Conservation (phyloP, 129 eudicot species). For the Lactuca sativa region DNA sequence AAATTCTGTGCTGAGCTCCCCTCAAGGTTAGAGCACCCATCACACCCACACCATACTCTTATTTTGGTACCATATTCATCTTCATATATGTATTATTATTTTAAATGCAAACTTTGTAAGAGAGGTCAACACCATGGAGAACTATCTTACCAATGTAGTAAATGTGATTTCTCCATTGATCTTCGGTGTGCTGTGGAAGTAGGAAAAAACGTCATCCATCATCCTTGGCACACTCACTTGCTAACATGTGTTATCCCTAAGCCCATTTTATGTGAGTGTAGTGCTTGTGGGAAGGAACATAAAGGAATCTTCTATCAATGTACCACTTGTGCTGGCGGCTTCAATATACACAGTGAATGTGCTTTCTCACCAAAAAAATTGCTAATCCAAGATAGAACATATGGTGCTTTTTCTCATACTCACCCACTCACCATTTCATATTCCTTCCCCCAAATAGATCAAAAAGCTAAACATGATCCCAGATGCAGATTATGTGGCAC, state of each 20-base stretch:
- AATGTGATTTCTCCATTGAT: not conserved
- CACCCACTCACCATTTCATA: constrained; percentile 3
- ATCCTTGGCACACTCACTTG: constrained; percentile 21
- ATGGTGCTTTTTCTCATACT: constrained; percentile 1
- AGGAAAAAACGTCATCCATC: not conserved
- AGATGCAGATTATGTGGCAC: constrained; percentile 1
- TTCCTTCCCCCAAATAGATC: constrained; percentile 6
- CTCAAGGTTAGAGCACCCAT: not conserved
- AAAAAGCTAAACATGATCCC: not conserved
- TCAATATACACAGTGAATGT: constrained; percentile 19
- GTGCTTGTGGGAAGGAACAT: constrained; percentile 11
- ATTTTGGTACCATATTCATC: too few species aligned
- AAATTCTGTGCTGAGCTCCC: constrained; percentile 6
- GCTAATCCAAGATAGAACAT: not conserved
- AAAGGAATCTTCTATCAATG: constrained; percentile 17
- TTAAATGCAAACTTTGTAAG: not conserved
- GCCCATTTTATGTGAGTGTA: not conserved
- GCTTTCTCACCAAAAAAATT: not conserved
- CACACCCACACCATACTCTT: not conserved
- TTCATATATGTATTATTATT: rapidly evolving
- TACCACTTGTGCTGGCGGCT: not conserved
- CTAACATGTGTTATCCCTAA: not conserved
- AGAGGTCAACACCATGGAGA: not conserved
- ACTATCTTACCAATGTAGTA: not conserved
- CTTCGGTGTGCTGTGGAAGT: not conserved